A percentile compares a stretch with the other conserved stretches of the same genome.
phyloP scores from a whole-genome alignment of 2,329 filamentous ascomycete species.

The Onygena corvina region DNA sequence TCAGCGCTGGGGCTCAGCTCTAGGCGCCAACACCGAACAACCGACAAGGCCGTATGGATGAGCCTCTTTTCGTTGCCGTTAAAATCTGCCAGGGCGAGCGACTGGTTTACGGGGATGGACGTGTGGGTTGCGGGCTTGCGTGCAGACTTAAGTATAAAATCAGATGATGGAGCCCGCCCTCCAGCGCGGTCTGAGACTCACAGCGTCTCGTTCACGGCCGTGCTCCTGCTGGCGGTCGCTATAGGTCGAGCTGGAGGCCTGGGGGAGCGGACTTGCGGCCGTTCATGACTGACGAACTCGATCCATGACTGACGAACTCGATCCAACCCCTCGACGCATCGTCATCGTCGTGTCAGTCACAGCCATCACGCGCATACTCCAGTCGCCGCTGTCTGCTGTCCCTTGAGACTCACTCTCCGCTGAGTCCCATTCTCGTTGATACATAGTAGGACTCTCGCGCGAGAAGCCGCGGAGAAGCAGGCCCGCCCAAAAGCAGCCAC shows the following conservation, averaged over 20 bases:
- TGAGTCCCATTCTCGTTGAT: not conserved
- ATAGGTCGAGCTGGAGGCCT: not conserved
- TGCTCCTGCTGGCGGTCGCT: not conserved
- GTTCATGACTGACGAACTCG: not conserved
- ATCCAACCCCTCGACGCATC: not conserved
- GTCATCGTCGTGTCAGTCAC: too few relatives aligned
- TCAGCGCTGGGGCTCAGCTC: too few relatives aligned
- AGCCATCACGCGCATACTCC: too few relatives aligned
- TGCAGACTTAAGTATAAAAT: too few relatives aligned
- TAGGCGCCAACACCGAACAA: too few relatives aligned
- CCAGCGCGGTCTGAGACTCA: too few relatives aligned
- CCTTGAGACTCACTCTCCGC: too few relatives aligned
- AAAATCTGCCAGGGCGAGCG: not conserved
- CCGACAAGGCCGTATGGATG: not conserved
- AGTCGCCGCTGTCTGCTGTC: too few relatives aligned
- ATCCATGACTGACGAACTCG: not conserved
- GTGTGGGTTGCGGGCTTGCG: not conserved
- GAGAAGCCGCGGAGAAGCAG: conserved; percentile 1
- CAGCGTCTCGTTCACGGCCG: too few relatives aligned
- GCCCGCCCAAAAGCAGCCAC: not conserved
- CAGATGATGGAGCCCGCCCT: too few relatives aligned
- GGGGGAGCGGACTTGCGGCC: not conserved
- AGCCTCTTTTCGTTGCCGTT: not conserved
- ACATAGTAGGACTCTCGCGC: not conserved
- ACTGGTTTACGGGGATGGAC: not conserved